Evolutionary conservation across 1,139 yeast genomes (phyloP).

Genomic region (Pichia sp.): DNA sequence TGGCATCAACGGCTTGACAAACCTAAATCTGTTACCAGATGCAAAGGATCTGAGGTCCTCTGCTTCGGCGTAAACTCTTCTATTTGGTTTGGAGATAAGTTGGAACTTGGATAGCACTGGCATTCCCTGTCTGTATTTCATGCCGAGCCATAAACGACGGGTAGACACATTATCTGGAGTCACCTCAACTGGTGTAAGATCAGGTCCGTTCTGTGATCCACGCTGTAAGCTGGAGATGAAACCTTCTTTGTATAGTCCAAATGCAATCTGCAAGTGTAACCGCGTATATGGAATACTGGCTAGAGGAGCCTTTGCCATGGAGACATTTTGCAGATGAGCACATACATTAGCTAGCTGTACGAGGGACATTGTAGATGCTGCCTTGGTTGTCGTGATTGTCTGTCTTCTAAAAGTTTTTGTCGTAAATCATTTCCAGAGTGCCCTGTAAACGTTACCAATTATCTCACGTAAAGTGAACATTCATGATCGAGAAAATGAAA

Average conservation of each 20-base stretch:
- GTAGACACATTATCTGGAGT: conserved; percentile 85
- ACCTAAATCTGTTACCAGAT: conserved; percentile 69
- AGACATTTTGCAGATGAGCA: conserved; percentile 85
- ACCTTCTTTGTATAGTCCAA: conserved; percentile 87
- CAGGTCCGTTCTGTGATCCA: conserved; percentile 90
- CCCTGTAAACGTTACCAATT: too few species aligned
- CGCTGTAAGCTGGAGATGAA: conserved; percentile 78
- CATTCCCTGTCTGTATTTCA: conserved; percentile 77
- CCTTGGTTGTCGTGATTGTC: too few species aligned
- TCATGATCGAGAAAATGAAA: background rate
- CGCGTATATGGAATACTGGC: conserved; percentile 87
- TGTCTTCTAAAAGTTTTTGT: too few species aligned
- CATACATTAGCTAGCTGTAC: conserved; percentile 81
- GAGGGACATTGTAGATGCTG: conserved; percentile 58
- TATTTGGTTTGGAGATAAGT: conserved; percentile 80
- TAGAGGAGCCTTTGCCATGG: conserved; percentile 65
- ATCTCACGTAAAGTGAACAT: background rate
- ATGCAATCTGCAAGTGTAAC: conserved; percentile 75
- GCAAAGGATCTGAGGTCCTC: conserved; percentile 71
- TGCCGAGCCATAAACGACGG: conserved; percentile 85
- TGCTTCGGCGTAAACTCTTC: conserved; percentile 59
- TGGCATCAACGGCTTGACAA: conserved; percentile 77
- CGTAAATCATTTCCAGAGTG: too few species aligned
- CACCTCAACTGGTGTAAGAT: conserved; percentile 64
- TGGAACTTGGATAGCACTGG: conserved; percentile 73